A percentile compares a stretch with the other conserved stretches of the same genome.
Evolutionary conservation across 1,284 basidiomycete species (phyloP).

Genomic region (Rhodotorula sp.): DNA sequence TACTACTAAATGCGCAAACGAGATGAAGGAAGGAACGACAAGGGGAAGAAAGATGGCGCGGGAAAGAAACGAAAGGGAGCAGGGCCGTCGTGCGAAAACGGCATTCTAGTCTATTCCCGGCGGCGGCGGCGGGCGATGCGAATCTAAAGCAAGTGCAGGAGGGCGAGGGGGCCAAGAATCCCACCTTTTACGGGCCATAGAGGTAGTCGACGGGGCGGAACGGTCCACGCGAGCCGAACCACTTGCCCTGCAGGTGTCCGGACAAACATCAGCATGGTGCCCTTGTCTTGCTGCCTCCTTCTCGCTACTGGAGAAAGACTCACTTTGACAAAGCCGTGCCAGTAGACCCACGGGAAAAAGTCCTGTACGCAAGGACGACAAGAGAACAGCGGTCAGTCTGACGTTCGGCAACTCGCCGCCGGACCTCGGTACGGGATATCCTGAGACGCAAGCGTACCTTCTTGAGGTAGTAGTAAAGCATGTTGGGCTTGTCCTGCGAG

Average conservation of each 20-base stretch:
- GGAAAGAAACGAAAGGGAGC: not conserved
- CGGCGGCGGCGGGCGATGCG: not conserved
- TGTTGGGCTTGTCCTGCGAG: conserved; percentile 65
- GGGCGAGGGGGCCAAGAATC: not conserved
- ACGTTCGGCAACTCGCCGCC: too few species aligned
- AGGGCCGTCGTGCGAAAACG: not conserved
- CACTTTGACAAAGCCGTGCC: conserved; percentile 70
- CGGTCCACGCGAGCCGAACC: conserved; percentile 36
- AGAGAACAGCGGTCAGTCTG: conserved; percentile 44
- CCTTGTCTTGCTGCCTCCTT: too few species aligned
- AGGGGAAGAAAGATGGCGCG: too few species aligned
- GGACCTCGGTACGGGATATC: too few species aligned
- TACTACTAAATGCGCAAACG: too few species aligned
- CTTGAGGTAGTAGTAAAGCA: conserved; percentile 79
- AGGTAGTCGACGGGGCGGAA: conserved; percentile 32
- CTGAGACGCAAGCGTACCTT: conserved; percentile 57
- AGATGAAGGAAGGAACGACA: too few species aligned
- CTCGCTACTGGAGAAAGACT: not conserved
- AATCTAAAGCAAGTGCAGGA: not conserved
- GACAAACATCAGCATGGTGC: not conserved
- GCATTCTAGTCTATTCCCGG: not conserved
- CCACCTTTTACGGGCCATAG: not conserved
- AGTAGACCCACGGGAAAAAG: conserved; percentile 86
- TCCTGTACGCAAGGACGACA: conserved; percentile 54
- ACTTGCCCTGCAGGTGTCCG: conserved; percentile 26